Percentiles rank a stretch among this genome's conserved stretches.
Conservation (phyloP, 768 basidiomycete species). For the Lentinula detonsa region DNA sequence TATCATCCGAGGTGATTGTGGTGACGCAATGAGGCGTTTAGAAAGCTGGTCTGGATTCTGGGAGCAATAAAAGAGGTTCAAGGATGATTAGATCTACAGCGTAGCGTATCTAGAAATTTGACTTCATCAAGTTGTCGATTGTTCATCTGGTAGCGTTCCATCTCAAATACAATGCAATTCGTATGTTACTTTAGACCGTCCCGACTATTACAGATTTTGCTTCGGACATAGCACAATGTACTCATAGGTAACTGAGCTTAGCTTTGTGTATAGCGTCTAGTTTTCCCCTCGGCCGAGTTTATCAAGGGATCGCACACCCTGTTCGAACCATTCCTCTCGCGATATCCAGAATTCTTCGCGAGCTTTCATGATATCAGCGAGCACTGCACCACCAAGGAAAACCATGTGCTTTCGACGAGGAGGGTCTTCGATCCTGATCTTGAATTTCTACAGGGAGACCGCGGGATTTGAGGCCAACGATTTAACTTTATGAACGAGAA, state of each 20-base stretch:
- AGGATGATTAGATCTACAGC: not conserved
- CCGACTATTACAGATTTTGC: not conserved
- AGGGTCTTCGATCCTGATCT: constrained; percentile 97
- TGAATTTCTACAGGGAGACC: constrained; percentile 79
- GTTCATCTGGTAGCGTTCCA: not conserved
- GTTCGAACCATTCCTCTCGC: constrained; percentile 92
- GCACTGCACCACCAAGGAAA: constrained; percentile 96
- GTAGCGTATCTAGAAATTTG: not conserved
- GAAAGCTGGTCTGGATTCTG: constrained; percentile 41
- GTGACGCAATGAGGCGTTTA: constrained; percentile 16
- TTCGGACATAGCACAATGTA: not conserved
- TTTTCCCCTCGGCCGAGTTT: constrained; percentile 75
- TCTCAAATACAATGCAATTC: not conserved
- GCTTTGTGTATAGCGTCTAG: not conserved
- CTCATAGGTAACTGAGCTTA: no score
- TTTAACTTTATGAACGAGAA: not conserved
- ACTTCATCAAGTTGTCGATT: not conserved
- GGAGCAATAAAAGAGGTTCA: constrained; percentile 8
- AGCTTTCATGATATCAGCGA: constrained; percentile 97
- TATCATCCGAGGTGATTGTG: constrained; percentile 46
- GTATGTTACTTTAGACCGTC: not conserved
- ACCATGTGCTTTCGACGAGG: constrained; percentile 99
- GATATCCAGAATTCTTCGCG: constrained; percentile 95
- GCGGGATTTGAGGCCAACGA: not conserved
- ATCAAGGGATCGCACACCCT: constrained; percentile 75